Conservation (phyloP, 208 protist genomes). For the Wallacemonas rigidus region DNA sequence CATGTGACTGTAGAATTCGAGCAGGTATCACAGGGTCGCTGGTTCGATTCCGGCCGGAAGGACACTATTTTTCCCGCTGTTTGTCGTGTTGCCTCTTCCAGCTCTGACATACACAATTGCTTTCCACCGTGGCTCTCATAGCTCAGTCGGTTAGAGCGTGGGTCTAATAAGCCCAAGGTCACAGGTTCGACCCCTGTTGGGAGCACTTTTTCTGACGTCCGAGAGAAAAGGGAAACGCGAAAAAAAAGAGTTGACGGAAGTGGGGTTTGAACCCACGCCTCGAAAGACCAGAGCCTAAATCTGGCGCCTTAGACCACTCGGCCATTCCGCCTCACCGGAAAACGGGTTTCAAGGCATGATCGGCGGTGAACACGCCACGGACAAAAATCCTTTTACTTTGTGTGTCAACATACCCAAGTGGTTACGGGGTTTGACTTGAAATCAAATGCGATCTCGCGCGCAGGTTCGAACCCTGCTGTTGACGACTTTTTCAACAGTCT, state of each 20-base stretch:
- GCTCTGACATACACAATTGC: too few relatives aligned
- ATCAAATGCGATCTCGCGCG: constrained; percentile 91
- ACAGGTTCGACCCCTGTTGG: constrained; percentile 71
- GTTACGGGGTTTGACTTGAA: constrained; percentile 92
- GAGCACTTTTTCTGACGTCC: constrained; percentile 36
- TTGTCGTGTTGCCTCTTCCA: neutral
- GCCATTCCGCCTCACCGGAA: constrained; percentile 31
- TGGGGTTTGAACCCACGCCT: constrained; percentile 78
- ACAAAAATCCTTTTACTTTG: neutral
- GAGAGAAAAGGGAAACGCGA: neutral
- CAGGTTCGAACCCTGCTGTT: constrained; percentile 89
- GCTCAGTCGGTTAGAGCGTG: constrained; percentile 78
- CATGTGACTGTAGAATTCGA: constrained; percentile 55
- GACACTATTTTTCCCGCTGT: too few relatives aligned
- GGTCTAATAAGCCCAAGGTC: constrained; percentile 76
- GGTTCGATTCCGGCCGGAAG: neutral
- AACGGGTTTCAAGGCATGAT: neutral
- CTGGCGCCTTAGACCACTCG: constrained; percentile 70
- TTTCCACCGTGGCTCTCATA: constrained; percentile 36
- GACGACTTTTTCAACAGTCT: constrained; percentile 27
- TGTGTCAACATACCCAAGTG: constrained; percentile 84
- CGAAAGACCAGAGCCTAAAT: constrained; percentile 81
- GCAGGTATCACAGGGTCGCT: constrained; percentile 66
- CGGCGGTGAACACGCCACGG: neutral
- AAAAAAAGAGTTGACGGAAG: constrained; percentile 44